Percentiles rank a stretch among this genome's conserved stretches.
These are phyloP conservation scores for Niebla homalea DNA, from an alignment of 495 filamentous ascomycete genomes.

Conservation along the genomic window DNA sequence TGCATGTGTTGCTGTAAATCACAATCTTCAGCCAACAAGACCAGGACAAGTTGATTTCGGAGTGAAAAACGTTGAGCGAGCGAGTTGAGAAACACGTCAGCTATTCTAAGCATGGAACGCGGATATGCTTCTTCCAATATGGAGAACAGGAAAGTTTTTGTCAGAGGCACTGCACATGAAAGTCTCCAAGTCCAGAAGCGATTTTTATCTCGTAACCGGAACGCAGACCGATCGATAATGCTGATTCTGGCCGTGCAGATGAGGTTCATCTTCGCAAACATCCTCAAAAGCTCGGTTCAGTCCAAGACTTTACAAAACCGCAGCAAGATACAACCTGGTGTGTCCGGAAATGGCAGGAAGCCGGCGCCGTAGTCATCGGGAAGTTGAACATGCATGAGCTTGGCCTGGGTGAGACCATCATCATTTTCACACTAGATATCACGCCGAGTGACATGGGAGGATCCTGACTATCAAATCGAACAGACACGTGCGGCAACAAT, in stretches of 20 bases:
- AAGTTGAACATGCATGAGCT: slow-evolving; percentile 90
- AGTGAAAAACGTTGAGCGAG: no score
- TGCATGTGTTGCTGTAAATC: neutral
- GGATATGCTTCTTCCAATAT: no score
- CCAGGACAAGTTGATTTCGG: no score
- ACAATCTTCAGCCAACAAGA: no score
- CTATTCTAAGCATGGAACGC: no score
- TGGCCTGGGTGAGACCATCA: slow-evolving; percentile 42
- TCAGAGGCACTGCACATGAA: no score
- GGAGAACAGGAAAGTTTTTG: no score
- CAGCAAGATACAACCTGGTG: slow-evolving; percentile 56
- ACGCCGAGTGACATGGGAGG: neutral
- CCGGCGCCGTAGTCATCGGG: slow-evolving; percentile 69
- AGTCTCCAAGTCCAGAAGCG: no score
- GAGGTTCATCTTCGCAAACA: slow-evolving; percentile 69
- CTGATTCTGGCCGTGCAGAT: slow-evolving; percentile 27
- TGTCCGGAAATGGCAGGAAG: slow-evolving; percentile 58
- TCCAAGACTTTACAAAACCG: slow-evolving; percentile 38
- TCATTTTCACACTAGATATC: neutral
- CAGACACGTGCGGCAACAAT: slow-evolving; percentile 75
- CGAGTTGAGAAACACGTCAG: no score
- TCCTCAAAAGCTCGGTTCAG: slow-evolving; percentile 47
- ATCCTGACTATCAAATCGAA: slow-evolving; percentile 1
- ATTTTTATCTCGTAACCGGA: no score
- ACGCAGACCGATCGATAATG: no score